Conservation (phyloP, 345 rosid genomes). For the Combretum micranthum region DNA sequence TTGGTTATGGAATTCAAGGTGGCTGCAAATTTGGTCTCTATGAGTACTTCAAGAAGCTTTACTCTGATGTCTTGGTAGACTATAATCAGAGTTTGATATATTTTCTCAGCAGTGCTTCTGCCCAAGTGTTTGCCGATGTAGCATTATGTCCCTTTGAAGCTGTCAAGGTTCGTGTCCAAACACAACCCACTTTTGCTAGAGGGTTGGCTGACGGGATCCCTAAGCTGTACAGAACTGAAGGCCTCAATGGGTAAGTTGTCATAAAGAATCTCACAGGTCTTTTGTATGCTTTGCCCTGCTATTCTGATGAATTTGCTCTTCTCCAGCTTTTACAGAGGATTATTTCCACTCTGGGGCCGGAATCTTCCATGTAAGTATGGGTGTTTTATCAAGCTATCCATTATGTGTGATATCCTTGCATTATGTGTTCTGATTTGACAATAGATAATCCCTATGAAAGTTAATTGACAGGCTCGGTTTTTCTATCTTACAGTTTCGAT, state of each 20-base stretch:
- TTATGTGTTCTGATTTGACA: too few species aligned
- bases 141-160: slow-evolving; percentile 73
- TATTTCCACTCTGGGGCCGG: slow-evolving; percentile 37
- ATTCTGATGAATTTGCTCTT: slow-evolving; percentile 1
- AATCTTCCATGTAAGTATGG: slow-evolving; percentile 31
- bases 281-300: slow-evolving; percentile 4
- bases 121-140: slow-evolving; percentile 58
- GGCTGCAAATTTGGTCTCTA: slow-evolving; percentile 64
- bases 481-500: too few species aligned
- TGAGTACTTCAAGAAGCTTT: slow-evolving; percentile 58
- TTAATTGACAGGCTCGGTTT: too few species aligned
- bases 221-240: slow-evolving; percentile 44
- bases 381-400: too few species aligned
- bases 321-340: slow-evolving; percentile 32
- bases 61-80: slow-evolving; percentile 34
- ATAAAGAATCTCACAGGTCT: slow-evolving; percentile 2
- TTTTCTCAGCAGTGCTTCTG: slow-evolving; percentile 63
- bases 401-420: too few species aligned
- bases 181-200: slow-evolving; percentile 50
- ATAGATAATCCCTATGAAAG: too few species aligned
- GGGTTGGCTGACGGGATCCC: slow-evolving; percentile 57
- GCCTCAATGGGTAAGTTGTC: slow-evolving; percentile 39
- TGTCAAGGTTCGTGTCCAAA: slow-evolving; percentile 55
- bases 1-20: slow-evolving; percentile 63
- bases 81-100: slow-evolving; percentile 30